phyloP scores from a whole-genome alignment of 1,284 basidiomycete species.

The Cryptococcus sp. region DNA sequence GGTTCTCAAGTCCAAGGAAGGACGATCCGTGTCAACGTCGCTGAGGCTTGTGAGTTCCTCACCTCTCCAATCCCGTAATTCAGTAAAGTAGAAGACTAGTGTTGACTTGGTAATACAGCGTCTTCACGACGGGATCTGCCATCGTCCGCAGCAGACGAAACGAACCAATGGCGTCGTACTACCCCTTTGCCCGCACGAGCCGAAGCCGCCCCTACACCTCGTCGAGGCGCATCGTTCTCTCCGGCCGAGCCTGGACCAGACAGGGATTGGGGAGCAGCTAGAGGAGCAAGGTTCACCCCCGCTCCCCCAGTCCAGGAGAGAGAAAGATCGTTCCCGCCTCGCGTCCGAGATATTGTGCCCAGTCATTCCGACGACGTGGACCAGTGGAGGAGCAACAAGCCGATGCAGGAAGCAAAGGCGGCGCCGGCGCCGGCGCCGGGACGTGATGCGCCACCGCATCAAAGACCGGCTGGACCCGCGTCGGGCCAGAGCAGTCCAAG shows the following conservation, averaged over 20 bases:
- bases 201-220: slow-evolving; percentile 21
- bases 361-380: slow-evolving; percentile 55
- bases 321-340: slow-evolving; percentile 17
- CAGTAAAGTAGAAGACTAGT: too few relatives aligned
- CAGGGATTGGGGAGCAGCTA: slow-evolving; percentile 54
- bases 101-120: slow-evolving; percentile 2
- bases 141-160: slow-evolving; percentile 56
- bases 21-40: slow-evolving; percentile 85
- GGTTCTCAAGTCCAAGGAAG: slow-evolving; percentile 71
- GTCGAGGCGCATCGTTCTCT: slow-evolving; percentile 29
- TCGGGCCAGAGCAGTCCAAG: slow-evolving; percentile 33
- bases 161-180: slow-evolving; percentile 77
- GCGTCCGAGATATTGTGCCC: slow-evolving; percentile 9
- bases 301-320: slow-evolving; percentile 27
- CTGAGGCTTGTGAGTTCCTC: slow-evolving; percentile 79
- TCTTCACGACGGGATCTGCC: slow-evolving; percentile 37
- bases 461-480: slow-evolving; percentile 21
- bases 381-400: slow-evolving; percentile 56
- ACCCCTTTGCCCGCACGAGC: slow-evolving; percentile 73
- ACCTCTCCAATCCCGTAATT: background rate
- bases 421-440: slow-evolving; percentile 12
- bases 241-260: slow-evolving; percentile 40
- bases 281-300: slow-evolving; percentile 55
- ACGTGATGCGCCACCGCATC: slow-evolving; percentile 38
- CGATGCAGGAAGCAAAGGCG: slow-evolving; percentile 30